Conservation (phyloP, 805 yeast genomes). For the Candida incommunis region DNA sequence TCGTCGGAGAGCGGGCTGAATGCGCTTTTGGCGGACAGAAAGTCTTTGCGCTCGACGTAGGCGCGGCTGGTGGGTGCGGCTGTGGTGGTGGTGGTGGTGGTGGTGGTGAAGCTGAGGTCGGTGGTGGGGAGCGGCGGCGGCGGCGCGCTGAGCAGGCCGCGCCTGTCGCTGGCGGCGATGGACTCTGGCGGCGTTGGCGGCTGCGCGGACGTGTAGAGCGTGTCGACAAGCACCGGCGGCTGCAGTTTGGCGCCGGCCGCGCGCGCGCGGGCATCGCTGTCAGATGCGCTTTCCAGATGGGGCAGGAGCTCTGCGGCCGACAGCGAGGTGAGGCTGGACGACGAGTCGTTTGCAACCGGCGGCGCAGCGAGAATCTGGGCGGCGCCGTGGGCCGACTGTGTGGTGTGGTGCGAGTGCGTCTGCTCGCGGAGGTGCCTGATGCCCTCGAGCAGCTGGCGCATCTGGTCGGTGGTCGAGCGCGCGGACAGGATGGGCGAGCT, state of each 20-base stretch:
- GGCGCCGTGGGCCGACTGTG: neutral
- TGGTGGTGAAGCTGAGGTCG: neutral
- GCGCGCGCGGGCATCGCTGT: neutral
- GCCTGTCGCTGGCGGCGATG: neutral
- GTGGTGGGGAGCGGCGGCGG: neutral
- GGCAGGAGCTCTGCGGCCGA: neutral
- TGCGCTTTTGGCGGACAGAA: neutral
- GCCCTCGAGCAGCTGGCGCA: neutral
- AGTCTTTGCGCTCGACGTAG: neutral
- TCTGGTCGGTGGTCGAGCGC: neutral
- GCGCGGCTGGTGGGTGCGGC: neutral
- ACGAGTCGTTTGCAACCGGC: neutral
- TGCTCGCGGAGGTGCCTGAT: neutral
- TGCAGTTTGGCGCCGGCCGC: neutral
- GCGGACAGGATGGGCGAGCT: neutral
- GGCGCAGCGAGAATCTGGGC: neutral
- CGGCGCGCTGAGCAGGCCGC: neutral
- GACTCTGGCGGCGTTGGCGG: neutral
- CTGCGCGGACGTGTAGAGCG: neutral
- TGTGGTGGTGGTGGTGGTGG: neutral
- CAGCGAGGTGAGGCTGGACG: neutral
- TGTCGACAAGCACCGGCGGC: neutral
- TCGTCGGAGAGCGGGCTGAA: neutral
- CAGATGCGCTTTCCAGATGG: neutral
- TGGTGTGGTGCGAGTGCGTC: neutral